phyloP scores from a whole-genome alignment of 192 early-diverging fungal species.

The Entophlyctis luteolus region DNA sequence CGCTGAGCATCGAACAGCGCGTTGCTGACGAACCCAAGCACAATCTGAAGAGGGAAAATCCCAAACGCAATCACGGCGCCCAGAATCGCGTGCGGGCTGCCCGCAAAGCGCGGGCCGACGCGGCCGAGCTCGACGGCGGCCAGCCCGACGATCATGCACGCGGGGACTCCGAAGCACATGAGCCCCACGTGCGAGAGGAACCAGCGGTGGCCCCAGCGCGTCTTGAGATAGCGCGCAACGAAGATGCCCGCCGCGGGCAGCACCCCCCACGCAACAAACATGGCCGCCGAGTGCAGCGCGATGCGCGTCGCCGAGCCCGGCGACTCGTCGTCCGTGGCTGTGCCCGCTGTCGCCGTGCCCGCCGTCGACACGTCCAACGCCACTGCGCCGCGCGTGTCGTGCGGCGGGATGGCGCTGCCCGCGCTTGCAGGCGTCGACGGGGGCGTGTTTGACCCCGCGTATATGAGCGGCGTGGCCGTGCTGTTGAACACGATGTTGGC shows the following conservation, averaged over 20 bases:
- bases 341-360: not conserved
- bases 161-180: slow-evolving; percentile 20
- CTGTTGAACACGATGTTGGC: not conserved
- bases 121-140: not conserved
- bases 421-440: not conserved
- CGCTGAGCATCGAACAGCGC: slow-evolving; percentile 24
- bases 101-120: not conserved
- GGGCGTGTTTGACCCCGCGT: not conserved
- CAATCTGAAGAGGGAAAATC: slow-evolving; percentile 21
- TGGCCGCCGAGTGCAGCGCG: slow-evolving; percentile 11
- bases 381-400: not conserved
- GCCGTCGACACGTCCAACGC: not conserved
- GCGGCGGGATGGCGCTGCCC: not conserved
- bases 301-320: not conserved
- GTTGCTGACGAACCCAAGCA: slow-evolving; percentile 34
- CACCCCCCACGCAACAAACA: slow-evolving; percentile 36
- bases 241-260: slow-evolving; percentile 19
- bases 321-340: not conserved
- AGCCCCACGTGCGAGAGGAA: slow-evolving; percentile 30
- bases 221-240: slow-evolving; percentile 41
- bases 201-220: slow-evolving; percentile 31
- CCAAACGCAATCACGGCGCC: slow-evolving; percentile 8
- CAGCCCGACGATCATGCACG: not conserved
- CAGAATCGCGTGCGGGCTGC: not conserved
- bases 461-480: not conserved